Evolutionary conservation across 306 rosid genomes (phyloP), one percentile per base, ranked within the genome.

Genomic region (Fragaria iinumae): DNA sequence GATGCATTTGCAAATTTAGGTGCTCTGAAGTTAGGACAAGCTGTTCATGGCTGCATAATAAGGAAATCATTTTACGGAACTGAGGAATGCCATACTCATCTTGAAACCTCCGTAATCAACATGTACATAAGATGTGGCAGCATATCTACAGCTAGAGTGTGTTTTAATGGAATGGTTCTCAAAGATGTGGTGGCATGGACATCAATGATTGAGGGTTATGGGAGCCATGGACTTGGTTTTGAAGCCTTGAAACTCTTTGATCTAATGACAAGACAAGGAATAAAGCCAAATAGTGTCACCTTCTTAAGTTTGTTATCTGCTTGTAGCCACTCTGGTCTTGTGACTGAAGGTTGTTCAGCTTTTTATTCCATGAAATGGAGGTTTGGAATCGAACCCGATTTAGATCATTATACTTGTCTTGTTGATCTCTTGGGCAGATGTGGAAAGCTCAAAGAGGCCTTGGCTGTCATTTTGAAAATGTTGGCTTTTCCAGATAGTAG

Each of bases 311-410:
- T 89, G 64, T 64, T 89, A 0, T 86, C 85, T 72, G 89, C 93
- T 36, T 89, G 90, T 75, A 85, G 90, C 77, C 93, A 89, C 78
- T 83, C 87, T 59, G 90, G 90, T 59, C 90, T 89, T 69, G 81
- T 85, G 44, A 85, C 79, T 39, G 90, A 83, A 53, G 89, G 88
- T 72, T 89, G 88, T 81, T 77, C 80, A 53, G 64, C 80, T 53
- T 89, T 77, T 71, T 25, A 50, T 66, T 77, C 85, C 49, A 89
- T 89, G 90, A 89, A 85, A 76, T 85, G 86, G 86, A 69, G 50
- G 53, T 85, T 57, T 52, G 84, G 88, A 67, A 83, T 87, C 14
- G 83, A 87, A 60, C 89, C 87, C 21, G 78, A 68, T 78, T 75
- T 89, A 82, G 88, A 89, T 83, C 90, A 89, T 75, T 87, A 81